Evolutionary conservation across 2,329 filamentous ascomycete species (phyloP), one percentile per base, ranked within the genome.

Genomic region (Raffaelea ambrosiae): DNA sequence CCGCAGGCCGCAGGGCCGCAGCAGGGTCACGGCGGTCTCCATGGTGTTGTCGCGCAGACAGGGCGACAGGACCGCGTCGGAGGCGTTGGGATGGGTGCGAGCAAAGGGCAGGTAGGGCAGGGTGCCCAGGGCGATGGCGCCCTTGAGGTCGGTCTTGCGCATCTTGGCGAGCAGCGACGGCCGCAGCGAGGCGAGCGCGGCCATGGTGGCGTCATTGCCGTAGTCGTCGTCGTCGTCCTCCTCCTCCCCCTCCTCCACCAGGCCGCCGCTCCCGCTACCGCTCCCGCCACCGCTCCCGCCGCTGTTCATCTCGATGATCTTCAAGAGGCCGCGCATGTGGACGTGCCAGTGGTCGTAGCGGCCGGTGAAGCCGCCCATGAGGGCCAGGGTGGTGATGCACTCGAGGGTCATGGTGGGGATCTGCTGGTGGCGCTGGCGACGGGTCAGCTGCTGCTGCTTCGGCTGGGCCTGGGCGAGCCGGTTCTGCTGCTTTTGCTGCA

Each of bases 331-430:
- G 29, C 56, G 55, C 63, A 67, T 66, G 33, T 67, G 64, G 14
- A 66, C 51, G 44, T 63, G 55, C 65, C 65, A 67, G 50, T 67
- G 63, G 43, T 66, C 62, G 42, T 64, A 58, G 18, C 63, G 59
- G 16, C 63, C 62, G 8, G 61, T 58, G 19, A 62, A 62, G n/a
- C 57, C 59, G 21, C 57, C 59, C 50, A 58, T 58, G 35, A 58
- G 53, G 4, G 62, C 63, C 36, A 65, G 51, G 4, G 56, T 58
- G 2, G 59, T 54, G 41, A 65, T 62, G 42, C 61, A 63, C 44
- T 62, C 58, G 42, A 65, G 54, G 2, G 58, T 60, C 26, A 55
- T 57, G 14, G 52, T 44, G 29, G 58, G 54, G 31, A 53, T 52
- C 36, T n/a, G 13, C 19, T 20, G 22, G 29, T 14, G 31, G 44